These are phyloP conservation scores for Nitzschia inconspicua DNA, from an alignment of 108 stramenopile genomes.

Conservation along the genomic window DNA sequence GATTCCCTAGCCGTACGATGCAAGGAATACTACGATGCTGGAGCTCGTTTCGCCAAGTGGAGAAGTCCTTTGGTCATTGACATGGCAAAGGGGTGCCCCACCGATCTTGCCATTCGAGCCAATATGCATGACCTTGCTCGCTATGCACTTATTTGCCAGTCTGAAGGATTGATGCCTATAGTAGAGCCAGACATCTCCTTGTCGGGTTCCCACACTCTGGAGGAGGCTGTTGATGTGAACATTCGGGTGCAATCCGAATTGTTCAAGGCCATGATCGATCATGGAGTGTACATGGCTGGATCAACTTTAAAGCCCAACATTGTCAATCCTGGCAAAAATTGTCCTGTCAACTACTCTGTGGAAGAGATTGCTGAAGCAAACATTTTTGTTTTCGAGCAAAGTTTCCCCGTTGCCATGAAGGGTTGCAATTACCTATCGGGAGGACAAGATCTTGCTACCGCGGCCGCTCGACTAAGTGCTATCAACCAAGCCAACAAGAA, in stretches of 20 bases:
- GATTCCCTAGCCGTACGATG: conserved; percentile 82
- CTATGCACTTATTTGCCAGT: conserved; percentile 90
- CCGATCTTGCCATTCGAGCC: conserved; percentile 76
- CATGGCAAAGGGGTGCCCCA: conserved; percentile 60
- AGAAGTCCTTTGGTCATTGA: conserved; percentile 55
- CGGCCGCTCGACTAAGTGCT: conserved; percentile 74
- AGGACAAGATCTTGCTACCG: conserved; percentile 84
- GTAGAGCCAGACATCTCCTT: conserved; percentile 90
- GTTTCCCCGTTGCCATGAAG: conserved; percentile 85
- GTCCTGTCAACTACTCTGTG: conserved; percentile 49
- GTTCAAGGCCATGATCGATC: conserved; percentile 88
- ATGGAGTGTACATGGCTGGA: conserved; percentile 87
- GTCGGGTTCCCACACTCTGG: conserved; percentile 48
- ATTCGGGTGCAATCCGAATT: conserved; percentile 45
- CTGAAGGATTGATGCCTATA: conserved; percentile 89
- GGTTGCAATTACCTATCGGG: conserved; percentile 87
- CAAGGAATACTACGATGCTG: conserved; percentile 82
- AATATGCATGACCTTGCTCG: conserved; percentile 80
- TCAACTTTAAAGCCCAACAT: conserved; percentile 91
- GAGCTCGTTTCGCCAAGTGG: conserved; percentile 94
- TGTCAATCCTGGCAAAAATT: conserved; percentile 79
- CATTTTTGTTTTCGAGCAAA: conserved; percentile 72
- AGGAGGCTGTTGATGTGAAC: conserved; percentile 52
- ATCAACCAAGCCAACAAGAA: conserved; percentile 73
- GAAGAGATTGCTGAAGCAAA: conserved; percentile 82